Evolutionary conservation across 371 early-diverging fungal species (phyloP), one percentile per base, ranked within the genome.

Genomic region (Rhizopus stolonifer): DNA sequence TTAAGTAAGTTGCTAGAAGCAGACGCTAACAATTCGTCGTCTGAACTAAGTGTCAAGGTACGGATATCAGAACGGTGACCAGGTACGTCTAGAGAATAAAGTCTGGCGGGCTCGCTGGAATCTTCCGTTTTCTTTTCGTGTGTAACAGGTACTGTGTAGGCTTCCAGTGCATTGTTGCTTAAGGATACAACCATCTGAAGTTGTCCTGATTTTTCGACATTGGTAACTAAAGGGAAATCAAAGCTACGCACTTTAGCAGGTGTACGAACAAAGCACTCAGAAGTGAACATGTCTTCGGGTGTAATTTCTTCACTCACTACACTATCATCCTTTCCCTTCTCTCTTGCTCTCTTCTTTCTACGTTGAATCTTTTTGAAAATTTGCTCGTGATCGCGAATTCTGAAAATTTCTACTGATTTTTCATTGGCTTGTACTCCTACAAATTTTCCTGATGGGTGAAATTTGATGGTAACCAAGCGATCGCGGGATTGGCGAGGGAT

Each of bases 11-110:
- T 79, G 60, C 82, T 86, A 5, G 93, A 92, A 2, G 89, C 92
- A 18, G 95, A 88, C 18, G 86, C 87, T 14, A 96, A 68, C 44
- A 94, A 65, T 54, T 89, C 89, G 58, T 92, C 93, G 66, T 96
- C 93, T 4, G 85, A 79, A 58, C 90, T 91, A 17, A 97, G 74
- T 13, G 93, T 81, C 29, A 96, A 64, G 1, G 91, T 79, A 46
- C 96, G 91, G 42, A 94, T 81, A 69, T 97, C 97, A 14, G 86
- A 81, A 11, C 98, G 86, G 69, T 98, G 98, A 11, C 98, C 98
- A 22, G 79, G 82, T 34, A 89, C 61, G 60, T 95, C 96, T 26
- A 97, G 59, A 1, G 87, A 77, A 46, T 80, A 77, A 17, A 82
- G 55, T 44, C 75, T 70, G 50, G 70, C 60, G 29, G 84, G 82